Evolutionary conservation across 2,329 filamentous ascomycete species (phyloP).

Genomic region (Ascomycota sp.): DNA sequence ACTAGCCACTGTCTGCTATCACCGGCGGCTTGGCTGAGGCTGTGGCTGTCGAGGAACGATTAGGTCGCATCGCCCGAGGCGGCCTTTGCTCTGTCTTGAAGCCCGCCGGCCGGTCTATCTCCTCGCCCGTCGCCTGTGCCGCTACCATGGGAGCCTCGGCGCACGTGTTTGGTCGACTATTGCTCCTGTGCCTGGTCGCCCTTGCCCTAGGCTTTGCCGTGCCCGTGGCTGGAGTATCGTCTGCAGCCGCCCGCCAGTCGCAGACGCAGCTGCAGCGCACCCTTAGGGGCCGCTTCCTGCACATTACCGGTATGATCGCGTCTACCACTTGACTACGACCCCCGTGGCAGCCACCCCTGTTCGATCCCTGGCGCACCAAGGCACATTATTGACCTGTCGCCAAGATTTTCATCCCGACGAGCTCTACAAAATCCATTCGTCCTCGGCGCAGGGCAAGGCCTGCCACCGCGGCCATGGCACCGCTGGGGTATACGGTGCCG

Average conservation of each 20-base stretch:
- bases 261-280: slow-evolving; percentile 14
- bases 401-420: slow-evolving; percentile 90
- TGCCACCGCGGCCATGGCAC: slow-evolving; percentile 65
- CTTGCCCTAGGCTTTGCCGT: no score
- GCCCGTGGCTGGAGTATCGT: background rate
- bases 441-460: slow-evolving; percentile 43
- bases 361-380: no score
- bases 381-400: no score
- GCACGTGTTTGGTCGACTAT: no score
- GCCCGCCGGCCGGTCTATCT: no score
- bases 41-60: no score
- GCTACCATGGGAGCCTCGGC: no score
- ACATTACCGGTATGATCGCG: slow-evolving; percentile 51
- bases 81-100: no score
- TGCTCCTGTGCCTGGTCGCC: background rate
- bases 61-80: no score
- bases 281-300: slow-evolving; percentile 59
- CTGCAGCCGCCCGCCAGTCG: background rate
- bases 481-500: slow-evolving; percentile 66
- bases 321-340: background rate
- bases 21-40: no score
- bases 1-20: no score
- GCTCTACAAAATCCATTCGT: slow-evolving; percentile 63
- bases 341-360: background rate
- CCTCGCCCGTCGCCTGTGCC: no score